Conservation (phyloP, 352 stramenopile genomes). For the Phytophthora lateralis region DNA sequence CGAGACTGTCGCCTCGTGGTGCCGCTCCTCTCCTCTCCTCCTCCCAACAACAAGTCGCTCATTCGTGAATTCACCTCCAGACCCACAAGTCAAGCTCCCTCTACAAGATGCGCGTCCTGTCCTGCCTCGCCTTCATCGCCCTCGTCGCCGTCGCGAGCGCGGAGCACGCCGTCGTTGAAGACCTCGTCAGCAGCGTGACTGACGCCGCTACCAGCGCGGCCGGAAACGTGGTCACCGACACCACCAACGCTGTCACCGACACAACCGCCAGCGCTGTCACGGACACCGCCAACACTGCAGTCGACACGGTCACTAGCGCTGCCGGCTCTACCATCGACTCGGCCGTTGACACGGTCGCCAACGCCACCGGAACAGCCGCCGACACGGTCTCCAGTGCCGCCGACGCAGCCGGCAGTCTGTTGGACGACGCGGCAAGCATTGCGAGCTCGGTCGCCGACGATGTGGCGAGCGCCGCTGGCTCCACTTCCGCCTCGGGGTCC, state of each 20-base stretch:
- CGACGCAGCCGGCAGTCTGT: constrained; percentile 18
- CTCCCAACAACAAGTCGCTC: constrained; percentile 17
- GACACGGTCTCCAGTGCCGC: constrained; percentile 20
- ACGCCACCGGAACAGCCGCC: constrained; percentile 14
- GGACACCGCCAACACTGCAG: constrained; percentile 6
- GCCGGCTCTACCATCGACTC: constrained; percentile 13
- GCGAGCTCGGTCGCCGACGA: constrained; percentile 29
- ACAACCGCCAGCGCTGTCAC: constrained; percentile 5
- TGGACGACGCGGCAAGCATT: constrained; percentile 21
- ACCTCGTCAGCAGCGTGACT: constrained; percentile 20
- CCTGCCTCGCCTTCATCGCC: constrained; percentile 19
- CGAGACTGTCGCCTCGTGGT: constrained; percentile 20
- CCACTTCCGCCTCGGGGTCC: constrained; percentile 14
- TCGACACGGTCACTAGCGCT: constrained; percentile 17
- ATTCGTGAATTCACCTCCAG: constrained; percentile 20
- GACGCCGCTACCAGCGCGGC: constrained; percentile 21
- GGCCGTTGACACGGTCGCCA: constrained; percentile 17
- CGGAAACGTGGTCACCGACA: constrained; percentile 9
- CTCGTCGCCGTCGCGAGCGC: constrained; percentile 21
- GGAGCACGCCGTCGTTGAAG: constrained; percentile 12
- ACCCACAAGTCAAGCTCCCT: neutral
- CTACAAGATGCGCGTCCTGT: constrained; percentile 29
- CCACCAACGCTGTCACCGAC: constrained; percentile 2
- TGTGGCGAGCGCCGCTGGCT: constrained; percentile 26
- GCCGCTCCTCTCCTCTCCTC: constrained; percentile 4